Conservation (phyloP, 805 yeast genomes). For the Dipodascus albidus region DNA sequence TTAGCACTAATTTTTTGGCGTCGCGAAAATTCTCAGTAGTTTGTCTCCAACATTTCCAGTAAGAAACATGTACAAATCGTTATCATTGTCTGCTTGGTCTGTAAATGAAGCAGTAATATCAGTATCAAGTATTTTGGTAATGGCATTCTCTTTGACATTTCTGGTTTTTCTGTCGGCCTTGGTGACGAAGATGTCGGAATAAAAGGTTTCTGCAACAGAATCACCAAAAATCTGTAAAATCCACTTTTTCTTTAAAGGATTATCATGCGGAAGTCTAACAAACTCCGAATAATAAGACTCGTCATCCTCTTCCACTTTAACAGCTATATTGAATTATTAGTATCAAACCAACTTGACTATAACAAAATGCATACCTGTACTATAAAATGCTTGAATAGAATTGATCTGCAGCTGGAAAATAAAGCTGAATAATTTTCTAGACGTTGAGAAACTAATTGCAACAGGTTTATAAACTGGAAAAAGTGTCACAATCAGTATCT, state of each 20-base stretch:
- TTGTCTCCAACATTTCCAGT: slow-evolving; percentile 50
- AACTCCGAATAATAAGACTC: neutral
- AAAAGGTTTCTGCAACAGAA: neutral
- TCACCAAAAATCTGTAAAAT: neutral
- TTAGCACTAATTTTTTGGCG: neutral
- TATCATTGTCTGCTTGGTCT: neutral
- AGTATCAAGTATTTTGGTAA: neutral
- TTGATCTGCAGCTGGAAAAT: neutral
- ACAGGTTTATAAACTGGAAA: neutral
- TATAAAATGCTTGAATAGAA: neutral
- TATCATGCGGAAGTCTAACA: neutral
- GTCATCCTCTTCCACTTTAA: neutral
- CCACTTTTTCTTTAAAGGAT: neutral
- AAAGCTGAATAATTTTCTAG: neutral
- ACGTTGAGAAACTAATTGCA: neutral
- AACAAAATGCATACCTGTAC: neutral
- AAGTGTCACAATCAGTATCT: neutral
- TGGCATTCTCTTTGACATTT: neutral
- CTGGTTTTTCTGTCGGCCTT: neutral
- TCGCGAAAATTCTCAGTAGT: slow-evolving; percentile 16
- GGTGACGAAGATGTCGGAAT: neutral
- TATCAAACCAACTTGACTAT: neutral
- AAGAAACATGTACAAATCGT: slow-evolving; percentile 13
- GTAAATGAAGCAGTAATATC: neutral
- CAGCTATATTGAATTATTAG: neutral